phyloP scores from a whole-genome alignment of 2,329 filamentous ascomycete genomes.

The Parascedosporium putredinis region DNA sequence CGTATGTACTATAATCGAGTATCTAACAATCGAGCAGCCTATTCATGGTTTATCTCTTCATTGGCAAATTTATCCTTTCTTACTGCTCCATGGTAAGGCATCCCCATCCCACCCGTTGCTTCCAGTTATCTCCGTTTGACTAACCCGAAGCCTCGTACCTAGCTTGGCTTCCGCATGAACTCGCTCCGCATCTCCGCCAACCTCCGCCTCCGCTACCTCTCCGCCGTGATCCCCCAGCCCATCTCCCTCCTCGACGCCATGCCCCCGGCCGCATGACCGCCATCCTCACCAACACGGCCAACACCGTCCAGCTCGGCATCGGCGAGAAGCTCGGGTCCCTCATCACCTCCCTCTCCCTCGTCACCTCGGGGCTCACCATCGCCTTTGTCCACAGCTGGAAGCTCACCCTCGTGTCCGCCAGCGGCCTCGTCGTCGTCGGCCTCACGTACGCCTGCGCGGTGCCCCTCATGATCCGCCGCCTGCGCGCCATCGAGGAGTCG shows the following conservation, averaged over 20 bases:
- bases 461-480: constrained; percentile 21
- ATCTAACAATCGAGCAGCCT: constrained; percentile 16
- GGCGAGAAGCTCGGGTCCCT: constrained; percentile 37
- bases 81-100: constrained; percentile 22
- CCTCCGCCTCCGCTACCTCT: constrained; percentile 37
- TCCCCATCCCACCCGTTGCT: background rate
- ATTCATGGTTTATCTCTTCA: constrained; percentile 26
- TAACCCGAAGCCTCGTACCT: background rate
- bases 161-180: constrained; percentile 36
- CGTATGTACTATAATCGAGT: no score
- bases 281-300: constrained; percentile 40
- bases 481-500: constrained; percentile 24
- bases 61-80: constrained; percentile 21
- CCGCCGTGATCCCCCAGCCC: constrained; percentile 36
- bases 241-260: constrained; percentile 38
- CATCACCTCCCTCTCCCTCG: constrained; percentile 27
- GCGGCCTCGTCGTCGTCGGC: constrained; percentile 31
- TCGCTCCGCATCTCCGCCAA: constrained; percentile 39
- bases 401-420: constrained; percentile 38
- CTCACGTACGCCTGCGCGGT: constrained; percentile 20
- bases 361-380: constrained; percentile 35
- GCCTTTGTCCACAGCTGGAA: constrained; percentile 41
- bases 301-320: constrained; percentile 42
- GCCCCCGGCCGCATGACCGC: constrained; percentile 37
- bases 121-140: background rate